Evolutionary conservation across 257 asterid species (phyloP).

Genomic region (Solanum virginianum): DNA sequence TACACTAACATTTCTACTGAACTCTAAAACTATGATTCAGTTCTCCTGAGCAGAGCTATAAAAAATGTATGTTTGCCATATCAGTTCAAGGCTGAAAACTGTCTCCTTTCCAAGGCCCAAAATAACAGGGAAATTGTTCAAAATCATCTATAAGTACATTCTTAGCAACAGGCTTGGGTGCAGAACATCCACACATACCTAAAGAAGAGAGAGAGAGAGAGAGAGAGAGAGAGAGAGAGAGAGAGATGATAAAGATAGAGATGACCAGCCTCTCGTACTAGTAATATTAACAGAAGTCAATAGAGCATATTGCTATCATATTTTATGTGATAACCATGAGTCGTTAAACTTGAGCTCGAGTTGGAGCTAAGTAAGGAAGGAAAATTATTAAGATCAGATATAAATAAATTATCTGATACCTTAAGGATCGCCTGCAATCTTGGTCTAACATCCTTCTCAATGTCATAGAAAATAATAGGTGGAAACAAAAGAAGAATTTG

Average conservation of each 20-base stretch:
- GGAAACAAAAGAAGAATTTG: slow-evolving; percentile 58
- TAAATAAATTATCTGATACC: slow-evolving; percentile 23
- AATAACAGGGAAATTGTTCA: neutral
- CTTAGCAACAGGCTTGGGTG: neutral
- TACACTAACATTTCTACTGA: neutral
- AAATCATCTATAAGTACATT: neutral
- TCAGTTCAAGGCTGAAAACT: neutral
- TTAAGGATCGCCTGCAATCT: slow-evolving; percentile 42
- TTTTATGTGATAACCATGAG: neutral
- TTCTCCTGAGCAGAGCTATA: neutral
- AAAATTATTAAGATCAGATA: neutral
- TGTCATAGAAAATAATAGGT: slow-evolving; percentile 49
- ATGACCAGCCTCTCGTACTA: neutral
- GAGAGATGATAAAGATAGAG: neutral
- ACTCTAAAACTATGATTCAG: neutral
- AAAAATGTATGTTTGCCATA: neutral
- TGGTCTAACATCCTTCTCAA: slow-evolving; percentile 62
- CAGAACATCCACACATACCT: neutral
- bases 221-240: neutral
- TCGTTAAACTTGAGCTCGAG: neutral
- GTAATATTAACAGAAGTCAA: neutral
- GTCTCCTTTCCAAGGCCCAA: neutral
- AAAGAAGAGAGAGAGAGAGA: neutral
- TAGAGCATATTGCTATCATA: neutral
- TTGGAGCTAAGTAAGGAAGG: neutral